Percentiles rank a stretch among this genome's conserved stretches.
phyloP scores from a whole-genome alignment of 2,329 filamentous ascomycete species.

The Tympanopsis confertula region DNA sequence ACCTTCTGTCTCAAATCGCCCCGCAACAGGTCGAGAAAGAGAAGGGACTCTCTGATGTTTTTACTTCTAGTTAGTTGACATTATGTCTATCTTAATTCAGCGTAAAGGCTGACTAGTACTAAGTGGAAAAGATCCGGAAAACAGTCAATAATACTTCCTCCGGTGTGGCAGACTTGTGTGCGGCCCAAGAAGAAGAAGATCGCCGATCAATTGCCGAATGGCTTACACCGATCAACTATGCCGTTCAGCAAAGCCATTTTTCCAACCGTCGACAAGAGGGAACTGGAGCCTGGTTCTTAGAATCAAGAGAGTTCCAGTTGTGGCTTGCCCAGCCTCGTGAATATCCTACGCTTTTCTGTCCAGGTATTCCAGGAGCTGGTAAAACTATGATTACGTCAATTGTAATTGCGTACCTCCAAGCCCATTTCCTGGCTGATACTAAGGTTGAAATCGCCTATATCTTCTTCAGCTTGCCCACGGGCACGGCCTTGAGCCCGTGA shows the following conservation, averaged over 20 bases:
- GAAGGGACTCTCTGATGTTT: too few species aligned
- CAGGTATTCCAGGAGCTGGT: slow-evolving; percentile 18
- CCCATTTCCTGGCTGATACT: slow-evolving; percentile 4
- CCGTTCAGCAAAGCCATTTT: slow-evolving; percentile 10
- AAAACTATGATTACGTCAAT: slow-evolving; percentile 19
- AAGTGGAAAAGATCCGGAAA: too few species aligned
- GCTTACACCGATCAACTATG: too few species aligned
- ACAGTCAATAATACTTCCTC: too few species aligned
- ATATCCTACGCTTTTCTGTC: slow-evolving; percentile 20
- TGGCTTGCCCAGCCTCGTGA: slow-evolving; percentile 7
- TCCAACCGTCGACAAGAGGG: too few species aligned
- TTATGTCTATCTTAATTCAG: too few species aligned
- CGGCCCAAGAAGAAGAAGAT: too few species aligned
- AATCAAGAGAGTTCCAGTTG: slow-evolving; percentile 9
- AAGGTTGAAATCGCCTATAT: slow-evolving; percentile 16
- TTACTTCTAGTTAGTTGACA: too few species aligned
- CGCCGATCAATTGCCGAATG: too few species aligned
- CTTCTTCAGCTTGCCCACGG: slow-evolving; percentile 19
- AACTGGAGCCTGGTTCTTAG: slow-evolving; percentile 21
- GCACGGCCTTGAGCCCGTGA: too few species aligned
- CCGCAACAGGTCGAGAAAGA: not conserved
- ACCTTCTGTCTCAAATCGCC: not conserved
- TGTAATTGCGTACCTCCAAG: slow-evolving; percentile 14
- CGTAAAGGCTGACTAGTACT: too few species aligned
- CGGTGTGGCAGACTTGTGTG: too few species aligned